Percentiles rank a stretch among this genome's conserved stretches.
Evolutionary conservation across 768 basidiomycete species (phyloP).

Genomic region (Hemileccinum impolitum): DNA sequence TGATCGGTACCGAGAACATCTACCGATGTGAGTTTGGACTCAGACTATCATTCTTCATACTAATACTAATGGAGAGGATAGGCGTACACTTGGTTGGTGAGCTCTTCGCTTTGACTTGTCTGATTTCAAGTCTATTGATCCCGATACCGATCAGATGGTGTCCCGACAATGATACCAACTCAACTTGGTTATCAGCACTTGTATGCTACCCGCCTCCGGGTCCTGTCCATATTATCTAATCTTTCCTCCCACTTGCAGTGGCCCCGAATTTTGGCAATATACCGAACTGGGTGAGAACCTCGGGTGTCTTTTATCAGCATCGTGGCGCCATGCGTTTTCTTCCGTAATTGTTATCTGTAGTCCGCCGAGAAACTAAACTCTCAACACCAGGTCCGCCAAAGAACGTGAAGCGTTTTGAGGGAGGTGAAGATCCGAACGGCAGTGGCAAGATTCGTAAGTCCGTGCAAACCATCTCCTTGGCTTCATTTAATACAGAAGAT

Average conservation of each 20-base stretch:
- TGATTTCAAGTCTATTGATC: not conserved
- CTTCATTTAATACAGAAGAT: not conserved
- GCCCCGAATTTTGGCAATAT: constrained; percentile 48
- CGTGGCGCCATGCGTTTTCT: not conserved
- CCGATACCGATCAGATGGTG: constrained; percentile 39
- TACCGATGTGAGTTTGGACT: constrained; percentile 36
- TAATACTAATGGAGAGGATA: constrained; percentile 12
- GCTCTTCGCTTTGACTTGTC: not conserved
- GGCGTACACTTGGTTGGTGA: constrained; percentile 45
- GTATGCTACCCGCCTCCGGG: constrained; percentile 19
- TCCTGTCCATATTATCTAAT: constrained; percentile 12
- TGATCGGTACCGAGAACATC: constrained; percentile 36
- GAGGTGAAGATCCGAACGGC: constrained; percentile 46
- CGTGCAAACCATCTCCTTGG: not conserved
- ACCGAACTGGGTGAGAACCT: constrained; percentile 35
- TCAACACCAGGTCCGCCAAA: constrained; percentile 24
- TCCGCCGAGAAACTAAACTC: constrained; percentile 1
- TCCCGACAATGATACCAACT: constrained; percentile 48
- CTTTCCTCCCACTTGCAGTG: constrained; percentile 18
- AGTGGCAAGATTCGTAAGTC: constrained; percentile 45
- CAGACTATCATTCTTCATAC: not conserved
- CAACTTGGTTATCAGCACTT: constrained; percentile 47
- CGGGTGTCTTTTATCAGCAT: not conserved
- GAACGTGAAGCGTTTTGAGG: constrained; percentile 40
- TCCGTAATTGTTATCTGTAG: not conserved